Evolutionary conservation across 169 alveolate species (phyloP), one percentile per base, ranked within the genome.

Genomic region (Plasmodium inui): DNA sequence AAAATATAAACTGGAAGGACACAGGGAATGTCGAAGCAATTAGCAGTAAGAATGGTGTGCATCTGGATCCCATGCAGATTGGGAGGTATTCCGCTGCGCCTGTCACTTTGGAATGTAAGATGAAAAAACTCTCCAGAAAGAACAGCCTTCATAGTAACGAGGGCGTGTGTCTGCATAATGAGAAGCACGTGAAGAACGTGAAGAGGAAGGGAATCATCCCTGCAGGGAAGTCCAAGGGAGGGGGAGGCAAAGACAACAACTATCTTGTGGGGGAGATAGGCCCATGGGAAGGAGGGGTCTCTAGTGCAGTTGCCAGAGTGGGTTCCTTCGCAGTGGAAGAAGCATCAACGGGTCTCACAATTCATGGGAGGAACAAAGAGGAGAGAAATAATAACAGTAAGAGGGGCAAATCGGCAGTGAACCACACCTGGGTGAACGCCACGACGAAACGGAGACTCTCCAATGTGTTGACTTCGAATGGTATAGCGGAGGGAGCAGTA

Each of bases 1-100:
- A 86, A 86, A 86, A 86, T 37, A 73, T 86, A 61, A 86, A 86
- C 37, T 78, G 80, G 39, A 74, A 6, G 61, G 61, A 50, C 61
- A 50, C 61, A 50, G 3, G 22, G 30, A 74, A 74, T 86, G 81
- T 19, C 9, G 93, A 86, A 32, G 81, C 57, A 22, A 10, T 10
- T 28, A 76, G 41, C 61, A 86, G 39, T 34, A 86, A 74, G 32
- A 28, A 28, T 28, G 32, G 37, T 67, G 76, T n/a, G 70, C 19
- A 41, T 26, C 1, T 28, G 72, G 28, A 32, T 22, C 32, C 78
- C 28, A 5, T 50, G 22, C 17, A 12, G 12, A 50, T 50, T 50
- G 61, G 61, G 22, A 50, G 61, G 61, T 50, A 86, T 55, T 67
- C 37, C 2, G 37, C 88, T 7, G 70, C 93, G 9, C 67, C 86